Base-by-base conservation (phyloP, 139 green algal species). In the Coelastrella sp. region DNA sequence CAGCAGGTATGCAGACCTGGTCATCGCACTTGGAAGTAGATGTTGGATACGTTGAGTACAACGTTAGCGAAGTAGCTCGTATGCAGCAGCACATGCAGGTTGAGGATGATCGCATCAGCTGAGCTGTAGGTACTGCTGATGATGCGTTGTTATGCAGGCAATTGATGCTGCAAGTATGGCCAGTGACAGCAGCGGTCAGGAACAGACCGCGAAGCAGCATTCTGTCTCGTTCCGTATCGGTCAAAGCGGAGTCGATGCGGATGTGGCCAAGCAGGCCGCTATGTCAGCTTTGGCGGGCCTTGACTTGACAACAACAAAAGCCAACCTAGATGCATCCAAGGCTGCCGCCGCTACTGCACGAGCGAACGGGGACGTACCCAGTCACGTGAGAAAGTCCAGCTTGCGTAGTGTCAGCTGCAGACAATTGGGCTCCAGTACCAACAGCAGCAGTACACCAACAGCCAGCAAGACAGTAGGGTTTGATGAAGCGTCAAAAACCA, bases 321-420 rank as follows among this genome's bases (percentile, higher is more conserved):
- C 59, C 35, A 81, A 81, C 41, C 38, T 87, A 3, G 82, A 87
- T 34, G 71, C 82, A 30, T 87, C 82, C 9, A 87, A 87, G 34
- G 82, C 82, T 27, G 82, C 82, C 21, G 82, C 71, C 25, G 57
- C 53, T 8, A 67, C 69, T 27, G 69, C 69, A n/a, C 57, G 82
- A 5, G 82, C 80, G 1, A 86, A 80, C 38, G 80, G 80, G 2
- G 80, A 86, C 35, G n/a, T 86, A 5, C 80, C 80, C 11, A 40
- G 35, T n/a, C 79, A 85, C 51, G 35, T 30, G 21, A 69, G 67
- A 25, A 86, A 86, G 67, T 57, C 43, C 21, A 71, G 37, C 45
- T 51, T 86, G 34, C 80, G 80, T 43, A 86, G 80, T 21, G 68
- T 79, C 32, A 80, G 66, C 25, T 78, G 64, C 45, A 53, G 80